These are phyloP conservation scores for Lachnellula willkommii DNA, from an alignment of 2,329 filamentous ascomycete species.

Conservation along the genomic window DNA sequence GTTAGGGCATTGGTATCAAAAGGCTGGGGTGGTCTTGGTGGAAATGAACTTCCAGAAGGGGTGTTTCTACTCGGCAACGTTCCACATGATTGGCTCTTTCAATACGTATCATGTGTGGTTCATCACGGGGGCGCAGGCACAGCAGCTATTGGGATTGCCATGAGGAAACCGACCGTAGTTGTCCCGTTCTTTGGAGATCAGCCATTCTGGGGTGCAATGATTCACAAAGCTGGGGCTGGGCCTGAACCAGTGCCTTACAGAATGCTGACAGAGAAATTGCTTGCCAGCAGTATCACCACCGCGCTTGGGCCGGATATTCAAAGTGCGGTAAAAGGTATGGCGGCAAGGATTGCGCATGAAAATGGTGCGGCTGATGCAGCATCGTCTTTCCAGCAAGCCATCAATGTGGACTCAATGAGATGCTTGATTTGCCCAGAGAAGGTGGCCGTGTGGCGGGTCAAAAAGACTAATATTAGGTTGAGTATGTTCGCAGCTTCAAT, in stretches of 20 bases:
- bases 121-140: conserved; percentile 73
- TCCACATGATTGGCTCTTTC: conserved; percentile 74
- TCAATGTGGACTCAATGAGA: conserved; percentile 58
- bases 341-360: conserved; percentile 53
- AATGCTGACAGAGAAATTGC: conserved; percentile 53
- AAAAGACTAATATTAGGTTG: conserved; percentile 50
- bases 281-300: conserved; percentile 63
- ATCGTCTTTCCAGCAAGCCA: conserved; percentile 45
- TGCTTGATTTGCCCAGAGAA: conserved; percentile 45
- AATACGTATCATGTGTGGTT: conserved; percentile 57
- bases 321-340: conserved; percentile 52
- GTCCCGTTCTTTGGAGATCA: conserved; percentile 77
- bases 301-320: conserved; percentile 58
- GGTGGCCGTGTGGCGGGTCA: conserved; percentile 44
- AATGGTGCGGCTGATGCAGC: conserved; percentile 63
- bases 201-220: conserved; percentile 70
- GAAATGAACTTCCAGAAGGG: conserved; percentile 49
- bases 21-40: conserved; percentile 68
- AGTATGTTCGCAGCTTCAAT: conserved; percentile 60
- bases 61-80: conserved; percentile 68
- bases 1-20: conserved; percentile 68
- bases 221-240: conserved; percentile 58
- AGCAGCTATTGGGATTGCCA: conserved; percentile 67
- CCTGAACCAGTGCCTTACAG: conserved; percentile 66
- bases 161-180: conserved; percentile 62